Percentiles rank a stretch among this genome's conserved stretches.
These are phyloP conservation scores for Mollisiaceae sp. DNA, from an alignment of 2,329 filamentous ascomycete species.

Conservation along the genomic window DNA sequence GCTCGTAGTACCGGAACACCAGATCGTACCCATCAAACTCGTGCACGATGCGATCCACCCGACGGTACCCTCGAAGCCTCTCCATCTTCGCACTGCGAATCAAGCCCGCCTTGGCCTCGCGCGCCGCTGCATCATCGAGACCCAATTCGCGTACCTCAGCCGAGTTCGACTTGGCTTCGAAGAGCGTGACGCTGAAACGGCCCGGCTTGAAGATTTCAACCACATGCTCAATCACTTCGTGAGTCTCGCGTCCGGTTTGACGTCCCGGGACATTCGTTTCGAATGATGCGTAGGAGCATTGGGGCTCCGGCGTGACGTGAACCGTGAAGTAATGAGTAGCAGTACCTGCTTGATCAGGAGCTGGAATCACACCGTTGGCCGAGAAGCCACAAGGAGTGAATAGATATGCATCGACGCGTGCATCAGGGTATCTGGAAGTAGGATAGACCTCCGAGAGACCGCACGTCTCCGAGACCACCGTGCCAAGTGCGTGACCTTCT, in stretches of 20 bases:
- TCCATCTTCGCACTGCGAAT: conserved; percentile 61
- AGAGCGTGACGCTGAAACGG: conserved; percentile 96
- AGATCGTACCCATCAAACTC: conserved; percentile 97
- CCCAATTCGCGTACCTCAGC: conserved; percentile 33
- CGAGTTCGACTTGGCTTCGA: conserved; percentile 77
- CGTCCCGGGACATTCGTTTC: conserved; percentile 95
- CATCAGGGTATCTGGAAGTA: conserved; percentile 83
- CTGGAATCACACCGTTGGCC: conserved; percentile 92
- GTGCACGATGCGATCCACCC: conserved; percentile 94
- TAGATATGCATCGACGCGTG: conserved; percentile 92
- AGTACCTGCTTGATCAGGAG: conserved; percentile 60
- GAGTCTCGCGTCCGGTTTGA: conserved; percentile 85
- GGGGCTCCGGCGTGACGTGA: conserved; percentile 94
- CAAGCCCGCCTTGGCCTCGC: conserved; percentile 46
- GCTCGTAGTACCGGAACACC: conserved; percentile 95
- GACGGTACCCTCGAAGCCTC: conserved; percentile 80
- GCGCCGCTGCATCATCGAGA: conserved; percentile 43
- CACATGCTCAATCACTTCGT: conserved; percentile 90
- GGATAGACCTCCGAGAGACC: conserved; percentile 91
- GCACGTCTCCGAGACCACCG: conserved; percentile 87
- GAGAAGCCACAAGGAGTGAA: conserved; percentile 98
- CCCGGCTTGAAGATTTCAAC: conserved; percentile 96
- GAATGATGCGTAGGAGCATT: conserved; percentile 97
- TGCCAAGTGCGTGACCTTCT: conserved; percentile 91
- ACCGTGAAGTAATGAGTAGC: conserved; percentile 92